Conservation (phyloP, 768 basidiomycete genomes). For the Neoboletus magnificus region DNA sequence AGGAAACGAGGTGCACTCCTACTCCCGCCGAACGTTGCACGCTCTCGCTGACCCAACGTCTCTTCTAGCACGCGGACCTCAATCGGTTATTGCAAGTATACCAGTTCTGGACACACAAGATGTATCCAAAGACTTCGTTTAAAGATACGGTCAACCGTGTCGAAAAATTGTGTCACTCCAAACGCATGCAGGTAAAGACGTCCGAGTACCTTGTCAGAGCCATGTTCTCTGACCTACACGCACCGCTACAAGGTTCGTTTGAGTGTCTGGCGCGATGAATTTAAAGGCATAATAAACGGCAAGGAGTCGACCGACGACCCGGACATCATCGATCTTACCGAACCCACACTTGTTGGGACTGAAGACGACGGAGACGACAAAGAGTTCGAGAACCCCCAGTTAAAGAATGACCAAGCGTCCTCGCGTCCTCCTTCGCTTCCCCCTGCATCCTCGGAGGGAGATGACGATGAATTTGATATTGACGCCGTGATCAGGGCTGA, state of each 20-base stretch:
- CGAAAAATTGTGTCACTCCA: constrained; percentile 85
- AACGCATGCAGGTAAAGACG: constrained; percentile 72
- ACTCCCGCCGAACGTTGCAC: not conserved
- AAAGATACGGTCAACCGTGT: constrained; percentile 80
- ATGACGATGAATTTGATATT: constrained; percentile 49
- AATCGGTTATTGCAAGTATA: constrained; percentile 78
- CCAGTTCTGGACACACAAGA: constrained; percentile 91
- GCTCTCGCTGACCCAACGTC: not conserved
- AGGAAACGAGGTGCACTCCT: constrained; percentile 73
- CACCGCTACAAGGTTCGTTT: constrained; percentile 56
- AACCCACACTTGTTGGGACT: constrained; percentile 24
- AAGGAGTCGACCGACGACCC: constrained; percentile 17
- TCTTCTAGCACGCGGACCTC: constrained; percentile 69
- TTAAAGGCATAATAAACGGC: constrained; percentile 41
- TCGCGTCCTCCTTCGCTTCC: constrained; percentile 40
- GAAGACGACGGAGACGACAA: constrained; percentile 21
- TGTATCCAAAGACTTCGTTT: constrained; percentile 90
- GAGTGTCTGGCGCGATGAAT: constrained; percentile 77
- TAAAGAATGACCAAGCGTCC: constrained; percentile 29
- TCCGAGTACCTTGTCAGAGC: not conserved
- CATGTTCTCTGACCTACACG: constrained; percentile 4
- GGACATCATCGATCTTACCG: constrained; percentile 32
- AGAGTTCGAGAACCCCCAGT: constrained; percentile 4
- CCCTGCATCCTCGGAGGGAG: constrained; percentile 39
- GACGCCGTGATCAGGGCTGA: constrained; percentile 50